Conservation (phyloP, 2,329 filamentous ascomycete genomes). For the Teratosphaeria viscida region DNA sequence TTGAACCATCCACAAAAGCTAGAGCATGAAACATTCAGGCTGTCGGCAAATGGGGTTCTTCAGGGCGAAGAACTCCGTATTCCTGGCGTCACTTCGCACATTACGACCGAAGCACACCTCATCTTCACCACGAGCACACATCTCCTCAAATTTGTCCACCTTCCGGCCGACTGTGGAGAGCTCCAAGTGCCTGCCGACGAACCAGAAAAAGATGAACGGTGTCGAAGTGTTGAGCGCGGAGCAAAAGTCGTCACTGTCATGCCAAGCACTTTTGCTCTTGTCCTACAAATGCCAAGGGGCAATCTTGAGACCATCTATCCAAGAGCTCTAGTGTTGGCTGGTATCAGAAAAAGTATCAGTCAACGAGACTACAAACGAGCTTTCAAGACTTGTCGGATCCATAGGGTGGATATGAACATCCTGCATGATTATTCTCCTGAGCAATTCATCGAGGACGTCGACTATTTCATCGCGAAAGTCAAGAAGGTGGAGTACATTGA, state of each 20-base stretch:
- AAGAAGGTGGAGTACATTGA: conserved; percentile 75
- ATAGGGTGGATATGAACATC: conserved; percentile 96
- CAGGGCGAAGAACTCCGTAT: conserved; percentile 1
- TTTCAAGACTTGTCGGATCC: conserved; percentile 78
- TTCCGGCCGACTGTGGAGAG: conserved; percentile 47
- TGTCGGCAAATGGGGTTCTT: not conserved
- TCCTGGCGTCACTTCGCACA: conserved; percentile 66
- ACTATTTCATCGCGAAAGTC: conserved; percentile 73
- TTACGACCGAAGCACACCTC: conserved; percentile 69
- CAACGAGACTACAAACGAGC: conserved; percentile 71
- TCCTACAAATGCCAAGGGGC: conserved; percentile 90
- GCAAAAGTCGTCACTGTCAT: conserved; percentile 80
- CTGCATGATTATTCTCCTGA: conserved; percentile 84
- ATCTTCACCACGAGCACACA: conserved; percentile 90
- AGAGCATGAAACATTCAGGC: not conserved
- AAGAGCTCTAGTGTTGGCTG: conserved; percentile 80
- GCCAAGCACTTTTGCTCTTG: conserved; percentile 72
- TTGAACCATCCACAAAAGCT: not conserved
- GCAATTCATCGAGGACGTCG: conserved; percentile 69
- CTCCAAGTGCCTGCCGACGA: conserved; percentile 79
- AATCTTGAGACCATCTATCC: conserved; percentile 95
- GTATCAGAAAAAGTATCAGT: conserved; percentile 73
- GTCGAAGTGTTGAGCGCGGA: conserved; percentile 82
- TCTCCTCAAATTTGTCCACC: conserved; percentile 85
- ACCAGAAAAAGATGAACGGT: conserved; percentile 83